Evolutionary conservation across 2,329 filamentous ascomycete species (phyloP), one percentile per base, ranked within the genome.

Genomic region (Colletotrichum somersetense): DNA sequence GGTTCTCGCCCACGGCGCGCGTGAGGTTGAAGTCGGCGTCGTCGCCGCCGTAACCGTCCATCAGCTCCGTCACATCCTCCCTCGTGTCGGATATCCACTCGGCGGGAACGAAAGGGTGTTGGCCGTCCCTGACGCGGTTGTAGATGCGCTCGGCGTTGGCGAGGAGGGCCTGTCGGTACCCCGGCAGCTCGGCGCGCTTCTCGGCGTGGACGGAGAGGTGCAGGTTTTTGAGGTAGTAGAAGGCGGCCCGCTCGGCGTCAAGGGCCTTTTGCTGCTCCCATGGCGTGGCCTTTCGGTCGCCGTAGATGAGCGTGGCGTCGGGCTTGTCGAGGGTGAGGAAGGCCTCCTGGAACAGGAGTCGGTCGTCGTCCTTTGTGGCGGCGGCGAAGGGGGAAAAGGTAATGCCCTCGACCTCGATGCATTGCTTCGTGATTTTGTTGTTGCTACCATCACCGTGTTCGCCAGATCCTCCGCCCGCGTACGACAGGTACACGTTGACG

Each of bases 141-240:
- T 35, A 35, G 33, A 35, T 35, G 5, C 33, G 33, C 33, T 35
- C 33, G 33, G 33, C 33, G 20, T 46, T 62, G 77, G 77, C 1
- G n/a, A 80, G 1, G 77, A 78, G 5, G 78, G 5, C 26, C 59
- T 18, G 14, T 74, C 26, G 61, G 62, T 33, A 70, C 67, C 8
- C 20, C 33, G 38, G 58, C 26, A 44, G 14, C n/a, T 42, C 23
- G 18, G 35, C 26, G 23, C 57, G 57, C 57, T 61, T 26, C 18
- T 61, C 57, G 40, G 23, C 57, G 40, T 26, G 26, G 26, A 26
- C 26, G 26, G 26, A 26, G 26, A 26, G 26, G 26, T 26, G 26
- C 26, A 26, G 26, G 26, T 26, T 26, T 3, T 26, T 26, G 26
- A 26, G 26, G 26, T 26, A 26, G 26, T 26, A 26, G 26, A 26